Evolutionary conservation across 2,329 filamentous ascomycete genomes (phyloP).

Genomic region (Diaporthe batatas): DNA sequence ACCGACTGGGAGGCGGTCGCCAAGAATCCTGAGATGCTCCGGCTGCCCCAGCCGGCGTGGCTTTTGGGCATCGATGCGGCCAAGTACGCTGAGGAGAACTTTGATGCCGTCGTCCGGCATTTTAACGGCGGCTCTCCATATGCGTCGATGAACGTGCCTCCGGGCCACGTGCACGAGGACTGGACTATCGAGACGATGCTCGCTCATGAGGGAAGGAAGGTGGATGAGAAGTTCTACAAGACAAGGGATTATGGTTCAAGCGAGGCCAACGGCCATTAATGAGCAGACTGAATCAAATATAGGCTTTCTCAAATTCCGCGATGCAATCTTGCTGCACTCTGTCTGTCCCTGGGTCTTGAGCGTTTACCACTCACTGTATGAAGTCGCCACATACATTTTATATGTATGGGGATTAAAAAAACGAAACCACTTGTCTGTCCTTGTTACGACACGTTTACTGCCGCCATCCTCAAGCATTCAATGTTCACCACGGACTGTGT

Average conservation of each 20-base stretch:
- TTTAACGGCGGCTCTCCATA: neutral
- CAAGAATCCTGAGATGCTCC: neutral
- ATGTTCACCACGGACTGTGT: too few species aligned
- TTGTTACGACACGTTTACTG: too few species aligned
- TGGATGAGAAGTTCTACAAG: slow-evolving; percentile 14
- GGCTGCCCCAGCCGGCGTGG: slow-evolving; percentile 12
- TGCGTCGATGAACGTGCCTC: slow-evolving; percentile 16
- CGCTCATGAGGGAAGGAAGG: neutral
- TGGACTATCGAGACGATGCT: slow-evolving; percentile 32
- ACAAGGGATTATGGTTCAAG: neutral
- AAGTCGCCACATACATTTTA: too few species aligned
- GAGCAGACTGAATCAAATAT: too few species aligned
- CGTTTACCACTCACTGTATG: too few species aligned
- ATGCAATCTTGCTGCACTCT: too few species aligned
- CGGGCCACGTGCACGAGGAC: slow-evolving; percentile 10
- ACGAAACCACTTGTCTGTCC: too few species aligned
- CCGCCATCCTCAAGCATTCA: too few species aligned
- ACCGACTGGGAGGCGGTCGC: slow-evolving; percentile 20
- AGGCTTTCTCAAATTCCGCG: too few species aligned
- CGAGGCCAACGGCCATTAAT: too few species aligned
- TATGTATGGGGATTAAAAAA: too few species aligned
- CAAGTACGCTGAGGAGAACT: slow-evolving; percentile 10
- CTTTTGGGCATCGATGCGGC: neutral
- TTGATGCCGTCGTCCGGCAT: neutral
- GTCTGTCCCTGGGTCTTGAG: too few species aligned